Evolutionary conservation across 371 early-diverging fungal species (phyloP), one percentile per base, ranked within the genome.

Genomic region (Apophysomyces trapeziformis): DNA sequence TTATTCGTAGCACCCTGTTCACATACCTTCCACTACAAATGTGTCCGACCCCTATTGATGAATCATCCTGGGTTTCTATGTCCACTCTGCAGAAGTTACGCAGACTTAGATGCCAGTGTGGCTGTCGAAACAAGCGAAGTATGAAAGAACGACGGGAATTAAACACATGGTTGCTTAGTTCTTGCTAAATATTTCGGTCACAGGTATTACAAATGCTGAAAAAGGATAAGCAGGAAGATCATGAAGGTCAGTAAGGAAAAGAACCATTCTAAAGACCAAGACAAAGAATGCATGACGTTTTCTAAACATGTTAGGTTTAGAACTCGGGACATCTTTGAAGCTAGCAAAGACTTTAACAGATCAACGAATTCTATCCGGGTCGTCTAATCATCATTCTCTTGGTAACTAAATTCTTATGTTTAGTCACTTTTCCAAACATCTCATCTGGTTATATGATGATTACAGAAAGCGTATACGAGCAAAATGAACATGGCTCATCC

Each of bases 11-110:
- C 96, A 2, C 95, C 96, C 1, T 96, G 96, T 71, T 93, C 93
- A 9, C 96, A 96, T 69, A 90, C 92, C 65, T 96, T 92, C 82
- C 96, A 96, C 70, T 96, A 90, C 83, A 95, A 94, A 78, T 96
- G 96, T 79, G 89, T 93, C 67, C 86, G 86, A 44, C 86, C 89
- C 2, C 71, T 95, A 36, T 59, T 75, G 38, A 66, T 65, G 46
- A 64, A 75, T 35, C 79, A 79, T 54, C 82, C 91, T n/a, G 90
- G 91, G 63, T 95, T 96, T 75, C 86, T 86, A 64, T 96, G 96
- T 73, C 96, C 96, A n/a, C 83, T 96, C 46, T 96, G 96, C 74
- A 86, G 96, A 58, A 93, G 92, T 37, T 94, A 91, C 58, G 95
- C 95, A 4, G 93, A 96, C 75, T 81, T 96, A 37, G 91, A 92